Conservation (phyloP, 2,329 filamentous ascomycete genomes). For the Xylariaceae sp. region DNA sequence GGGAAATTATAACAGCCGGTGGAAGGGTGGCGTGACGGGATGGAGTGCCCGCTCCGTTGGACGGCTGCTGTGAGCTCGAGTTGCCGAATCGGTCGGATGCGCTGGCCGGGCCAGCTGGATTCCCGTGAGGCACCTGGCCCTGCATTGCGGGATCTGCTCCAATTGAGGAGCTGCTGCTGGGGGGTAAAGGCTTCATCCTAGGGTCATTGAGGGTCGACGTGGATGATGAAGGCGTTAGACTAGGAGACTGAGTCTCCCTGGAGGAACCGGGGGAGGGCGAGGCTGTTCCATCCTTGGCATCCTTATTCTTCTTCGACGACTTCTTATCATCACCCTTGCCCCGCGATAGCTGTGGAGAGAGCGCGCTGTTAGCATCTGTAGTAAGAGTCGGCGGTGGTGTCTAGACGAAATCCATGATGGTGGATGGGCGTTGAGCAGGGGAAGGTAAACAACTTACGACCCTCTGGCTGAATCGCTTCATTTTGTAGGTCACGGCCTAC, state of each 20-base stretch:
- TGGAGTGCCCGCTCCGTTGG: conserved; percentile 55
- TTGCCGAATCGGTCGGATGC: conserved; percentile 35
- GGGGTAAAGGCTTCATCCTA: conserved; percentile 72
- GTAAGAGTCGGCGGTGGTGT: not conserved
- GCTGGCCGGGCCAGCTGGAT: conserved; percentile 22
- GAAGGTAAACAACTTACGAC: conserved; percentile 55
- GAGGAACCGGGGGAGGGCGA: conserved; percentile 60
- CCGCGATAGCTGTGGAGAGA: conserved; percentile 71
- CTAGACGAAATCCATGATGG: not conserved
- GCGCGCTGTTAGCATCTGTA: conserved; percentile 14
- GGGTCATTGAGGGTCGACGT: conserved; percentile 80
- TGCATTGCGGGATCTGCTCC: conserved; percentile 41
- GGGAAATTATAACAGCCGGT: conserved; percentile 90
- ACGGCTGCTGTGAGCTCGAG: conserved; percentile 35
- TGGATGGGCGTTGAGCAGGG: not conserved
- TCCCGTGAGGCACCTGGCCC: conserved; percentile 30
- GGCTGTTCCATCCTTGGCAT: conserved; percentile 68
- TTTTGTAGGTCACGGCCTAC: conserved; percentile 41
- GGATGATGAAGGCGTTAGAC: conserved; percentile 78
- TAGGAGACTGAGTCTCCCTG: conserved; percentile 57
- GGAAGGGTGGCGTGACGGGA: conserved; percentile 60
- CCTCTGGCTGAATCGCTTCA: conserved; percentile 97
- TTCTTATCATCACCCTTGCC: conserved; percentile 80
- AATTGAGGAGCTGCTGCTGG: conserved; percentile 43
- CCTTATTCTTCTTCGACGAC: conserved; percentile 71